Evolutionary conservation across 768 basidiomycete genomes (phyloP), one percentile per base, ranked within the genome.

Genomic region (Agrocybe pediades): DNA sequence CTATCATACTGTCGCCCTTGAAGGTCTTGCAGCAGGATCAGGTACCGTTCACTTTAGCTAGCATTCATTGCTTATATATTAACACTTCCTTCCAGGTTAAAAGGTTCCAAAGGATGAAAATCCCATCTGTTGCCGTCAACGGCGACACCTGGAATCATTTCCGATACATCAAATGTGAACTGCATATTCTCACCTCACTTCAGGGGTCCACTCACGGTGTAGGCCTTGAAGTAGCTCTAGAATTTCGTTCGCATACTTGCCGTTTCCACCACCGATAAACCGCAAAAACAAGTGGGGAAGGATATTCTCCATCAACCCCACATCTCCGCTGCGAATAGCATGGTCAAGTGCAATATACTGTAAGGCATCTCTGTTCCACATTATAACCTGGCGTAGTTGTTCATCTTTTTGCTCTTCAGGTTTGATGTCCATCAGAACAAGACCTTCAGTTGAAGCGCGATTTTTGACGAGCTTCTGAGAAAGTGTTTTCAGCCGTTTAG

Each of bases 21-120:
- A 76, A 75, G 46, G 58, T 64, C 13, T 61, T 76, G 21, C 65
- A 75, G 53, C 61, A 55, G 19, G 72, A 75, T 51, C 71, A 74
- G 65, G 73, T 73, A 27, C 20, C 56, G 43, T 26, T 17, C 13
- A n/a, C 8, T n/a, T 42, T 46, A 9, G 21, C 20, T 16, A n/a
- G 33, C 9, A 39, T 51, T 16, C 24, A 55, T 20, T 43, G 13
- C n/a, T 24, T 44, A 3, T 20, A 21, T 16, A 19, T 41, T 13
- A 48, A 27, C 53, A 53, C n/a, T 65, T n/a, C 65, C 62, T 56
- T 16, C 11, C 24, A 60, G 58, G 55, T 43, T n/a, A n/a, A 33
- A 8, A 57, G 68, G 9, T 75, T 74, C 56, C 24, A 55, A 15
- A 54, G 59, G 21, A 60, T 74, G 53, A 60, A 62, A 0, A 40